A percentile compares a stretch with the other conserved stretches of the same genome.
Conservation (phyloP, 75 land plant species). For the Picea sitchensis region DNA sequence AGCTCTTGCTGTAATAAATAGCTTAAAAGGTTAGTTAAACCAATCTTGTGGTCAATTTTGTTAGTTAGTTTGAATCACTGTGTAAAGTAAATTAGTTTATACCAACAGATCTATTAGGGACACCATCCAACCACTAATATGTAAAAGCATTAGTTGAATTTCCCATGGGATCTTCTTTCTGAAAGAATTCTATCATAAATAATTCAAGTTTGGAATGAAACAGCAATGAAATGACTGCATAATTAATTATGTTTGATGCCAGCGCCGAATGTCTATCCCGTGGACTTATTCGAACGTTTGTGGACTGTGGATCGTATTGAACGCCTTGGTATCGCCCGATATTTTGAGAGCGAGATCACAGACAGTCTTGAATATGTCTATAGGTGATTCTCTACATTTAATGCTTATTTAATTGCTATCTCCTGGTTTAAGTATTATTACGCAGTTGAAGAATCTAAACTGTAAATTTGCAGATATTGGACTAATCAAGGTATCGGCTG, state of each 20-base stretch:
- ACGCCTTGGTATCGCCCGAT: constrained; percentile 80
- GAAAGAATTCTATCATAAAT: no score
- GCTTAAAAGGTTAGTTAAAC: no score
- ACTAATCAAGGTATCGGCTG: constrained; percentile 73
- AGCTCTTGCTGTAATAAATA: no score
- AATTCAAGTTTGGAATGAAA: neutral
- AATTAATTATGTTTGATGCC: neutral
- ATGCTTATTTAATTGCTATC: neutral
- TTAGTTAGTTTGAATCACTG: no score
- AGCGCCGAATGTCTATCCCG: constrained; percentile 94
- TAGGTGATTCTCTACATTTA: constrained; percentile 33
- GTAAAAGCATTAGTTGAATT: no score
- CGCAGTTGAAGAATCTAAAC: neutral
- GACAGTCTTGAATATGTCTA: constrained; percentile 61
- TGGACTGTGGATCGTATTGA: constrained; percentile 89
- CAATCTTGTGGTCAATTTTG: no score
- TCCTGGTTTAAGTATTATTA: neutral
- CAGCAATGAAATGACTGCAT: neutral
- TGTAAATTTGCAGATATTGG: constrained; percentile 59
- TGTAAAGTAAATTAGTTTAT: no score
- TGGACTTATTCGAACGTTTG: constrained; percentile 87
- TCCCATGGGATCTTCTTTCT: no score
- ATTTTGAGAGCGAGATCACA: constrained; percentile 61
- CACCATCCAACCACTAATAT: no score
- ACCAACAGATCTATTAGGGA: no score